Evolutionary conservation across 164 flowering plant genomes (phyloP), one percentile per base, ranked within the genome.

Genomic region (Aristolochia contorta): DNA sequence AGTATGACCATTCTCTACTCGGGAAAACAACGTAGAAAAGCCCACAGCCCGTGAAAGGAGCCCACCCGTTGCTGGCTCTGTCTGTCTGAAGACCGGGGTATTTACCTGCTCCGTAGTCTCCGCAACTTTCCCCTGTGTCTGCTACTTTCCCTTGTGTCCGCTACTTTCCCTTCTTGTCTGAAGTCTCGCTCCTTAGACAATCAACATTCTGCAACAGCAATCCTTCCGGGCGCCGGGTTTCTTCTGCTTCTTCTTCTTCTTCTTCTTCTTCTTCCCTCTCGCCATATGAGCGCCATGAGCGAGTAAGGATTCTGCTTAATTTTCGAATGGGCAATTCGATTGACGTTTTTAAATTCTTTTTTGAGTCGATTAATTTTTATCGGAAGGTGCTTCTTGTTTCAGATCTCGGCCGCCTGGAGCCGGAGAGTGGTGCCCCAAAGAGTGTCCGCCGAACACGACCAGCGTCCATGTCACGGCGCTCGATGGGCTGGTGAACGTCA

Each of bases 391-490:
- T 18, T 49, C 1, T 49, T 18, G 12, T 20, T 18, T 30, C 32
- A 13, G 25, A 3, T 57, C 56, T 24, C 55, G 57, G 24, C 14
- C 57, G 24, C 14, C 57, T 24, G 57, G 33, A 14, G 27, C 37
- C 33, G 57, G 33, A 24, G 27, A 8, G 20, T 16, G 24, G n/a
- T 54, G 20, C 57, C 30, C 57, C 15, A 54, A 54, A 24, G 57
- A 54, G 2, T 54, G 16, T 25, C 32, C 14, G 30, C 57, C 32
- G 32, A 56, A 21, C 58, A 56, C 58, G 14, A 84, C 86, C 14
- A 82, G 83, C 71, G 76, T 84, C 60, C 89, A 82, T 66, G 89
- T 84, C 33, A 80, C 78, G 9, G 84, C 86, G 47, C 72, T 82
- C 23, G 82, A 84, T 57, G 86, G 89, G 19, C 74, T 82, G 2